Evolutionary conservation across 768 basidiomycete species (phyloP), one percentile per base, ranked within the genome.

Genomic region (Amanita muscaria): DNA sequence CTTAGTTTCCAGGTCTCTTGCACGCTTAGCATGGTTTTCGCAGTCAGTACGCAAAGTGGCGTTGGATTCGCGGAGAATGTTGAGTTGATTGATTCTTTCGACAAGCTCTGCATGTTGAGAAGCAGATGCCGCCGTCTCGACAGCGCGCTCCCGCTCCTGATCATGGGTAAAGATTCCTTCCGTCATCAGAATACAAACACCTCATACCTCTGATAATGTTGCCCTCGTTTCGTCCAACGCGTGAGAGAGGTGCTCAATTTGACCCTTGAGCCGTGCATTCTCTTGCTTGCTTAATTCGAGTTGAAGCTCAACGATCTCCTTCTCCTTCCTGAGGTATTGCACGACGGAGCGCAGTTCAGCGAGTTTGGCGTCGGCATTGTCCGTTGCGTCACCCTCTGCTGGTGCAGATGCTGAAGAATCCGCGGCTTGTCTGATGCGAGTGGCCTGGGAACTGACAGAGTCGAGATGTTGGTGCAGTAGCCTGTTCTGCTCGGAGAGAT

Each of bases 291-390:
- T 74, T 38, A 92, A 75, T 54, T 91, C 86, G 19, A 89, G 70
- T 51, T 91, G 88, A 24, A 91, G 73, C 52, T 93, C 89, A 35
- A 88, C 83, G 42, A 93, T 89, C 58, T 92, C 88, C 64, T 93
- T 91, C 69, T 92, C 90, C 56, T 84, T 88, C 32, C 90, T 76
- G 25, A 93, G 66, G 61, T 87, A 92, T 2, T 80, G 73, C 33
- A 91, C 80, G 21, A 90, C 82, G 14, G 83, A 76, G 22, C 84
- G 82, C 16, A 90, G 63, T 51, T 89, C 87, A 0, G 81, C 69
- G 8, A 86, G 51, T 56, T 87, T 83, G 2, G 69, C 69, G 50
- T 86, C 83, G 3, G 65, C 54, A 48, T 80, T 78, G 14, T 70
- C 77, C 7, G 62, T 46, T 0, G 61, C 55, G 15, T 77, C 77